A percentile compares a stretch with the other conserved stretches of the same genome.
Conservation (phyloP, 208 protist species). For the Wallacemonas sp. region DNA sequence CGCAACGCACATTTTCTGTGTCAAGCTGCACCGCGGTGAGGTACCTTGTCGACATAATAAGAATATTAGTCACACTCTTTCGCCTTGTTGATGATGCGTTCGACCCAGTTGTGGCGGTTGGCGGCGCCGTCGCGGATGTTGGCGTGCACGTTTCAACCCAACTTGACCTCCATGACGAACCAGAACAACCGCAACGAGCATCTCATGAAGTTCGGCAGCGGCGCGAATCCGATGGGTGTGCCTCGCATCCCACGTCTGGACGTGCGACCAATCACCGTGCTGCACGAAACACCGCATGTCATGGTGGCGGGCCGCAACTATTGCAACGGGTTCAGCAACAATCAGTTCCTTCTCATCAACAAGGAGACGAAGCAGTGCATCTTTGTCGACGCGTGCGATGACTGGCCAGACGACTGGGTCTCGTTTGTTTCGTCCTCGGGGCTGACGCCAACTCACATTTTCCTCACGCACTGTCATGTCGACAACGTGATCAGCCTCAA, state of each 20-base stretch:
- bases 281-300: slow-evolving; percentile 85
- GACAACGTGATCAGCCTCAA: slow-evolving; percentile 88
- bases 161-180: slow-evolving; percentile 86
- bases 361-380: slow-evolving; percentile 70
- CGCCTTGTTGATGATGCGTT: too few species aligned
- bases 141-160: slow-evolving; percentile 57
- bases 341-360: slow-evolving; percentile 85
- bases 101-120: neutral
- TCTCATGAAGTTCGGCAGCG: slow-evolving; percentile 72
- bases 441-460: slow-evolving; percentile 70
- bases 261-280: slow-evolving; percentile 63
- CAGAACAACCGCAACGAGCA: slow-evolving; percentile 72
- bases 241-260: slow-evolving; percentile 71
- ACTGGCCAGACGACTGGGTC: slow-evolving; percentile 92
- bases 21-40: too few species aligned
- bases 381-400: slow-evolving; percentile 85
- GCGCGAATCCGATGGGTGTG: slow-evolving; percentile 38
- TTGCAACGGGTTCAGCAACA: slow-evolving; percentile 83
- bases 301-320: slow-evolving; percentile 75
- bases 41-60: too few species aligned
- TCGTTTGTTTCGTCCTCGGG: slow-evolving; percentile 69
- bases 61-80: too few species aligned
- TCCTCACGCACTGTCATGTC: slow-evolving; percentile 90
- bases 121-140: slow-evolving; percentile 13
- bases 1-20: too few species aligned